These are phyloP conservation scores for Cymodocea nodosa DNA, from an alignment of 116 monocot species.

Conservation along the genomic window DNA sequence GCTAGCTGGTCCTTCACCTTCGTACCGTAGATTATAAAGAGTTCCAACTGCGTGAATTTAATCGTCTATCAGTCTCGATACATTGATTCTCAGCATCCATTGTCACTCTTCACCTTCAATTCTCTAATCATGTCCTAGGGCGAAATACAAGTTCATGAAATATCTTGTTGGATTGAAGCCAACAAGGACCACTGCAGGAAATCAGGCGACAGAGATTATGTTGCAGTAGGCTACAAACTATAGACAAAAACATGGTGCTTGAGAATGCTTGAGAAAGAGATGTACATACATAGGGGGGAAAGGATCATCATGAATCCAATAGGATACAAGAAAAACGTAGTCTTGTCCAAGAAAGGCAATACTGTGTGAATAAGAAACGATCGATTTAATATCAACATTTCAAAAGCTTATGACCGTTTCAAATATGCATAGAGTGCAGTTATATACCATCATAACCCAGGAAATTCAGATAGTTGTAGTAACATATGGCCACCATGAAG, in stretches of 20 bases:
- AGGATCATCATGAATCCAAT: conserved; percentile 85
- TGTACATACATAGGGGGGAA: conserved; percentile 69
- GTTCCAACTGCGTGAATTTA: too few relatives aligned
- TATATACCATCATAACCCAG: conserved; percentile 87
- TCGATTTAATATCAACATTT: neutral
- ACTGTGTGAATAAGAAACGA: conserved; percentile 35
- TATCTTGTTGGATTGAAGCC: conserved; percentile 95
- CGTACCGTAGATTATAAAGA: too few relatives aligned
- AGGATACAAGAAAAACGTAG: conserved; percentile 94
- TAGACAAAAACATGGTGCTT: neutral
- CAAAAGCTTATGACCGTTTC: neutral
- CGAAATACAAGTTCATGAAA: conserved; percentile 77
- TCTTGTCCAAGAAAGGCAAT: conserved; percentile 90
- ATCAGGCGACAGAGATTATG: neutral
- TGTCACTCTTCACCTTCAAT: too few relatives aligned
- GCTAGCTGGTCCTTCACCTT: too few relatives aligned
- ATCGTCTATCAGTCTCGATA: too few relatives aligned
- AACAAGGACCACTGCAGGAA: conserved; percentile 56
- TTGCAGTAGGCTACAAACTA: neutral
- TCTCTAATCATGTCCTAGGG: conserved; percentile 16
- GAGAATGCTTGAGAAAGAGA: neutral
- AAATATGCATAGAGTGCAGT: neutral
- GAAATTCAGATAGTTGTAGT: conserved; percentile 95
- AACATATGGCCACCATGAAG: conserved; percentile 73
- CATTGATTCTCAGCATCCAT: too few relatives aligned